These are phyloP conservation scores for Phialophora verrucosa DNA, from an alignment of 2,329 filamentous ascomycete genomes.

Conservation along the genomic window DNA sequence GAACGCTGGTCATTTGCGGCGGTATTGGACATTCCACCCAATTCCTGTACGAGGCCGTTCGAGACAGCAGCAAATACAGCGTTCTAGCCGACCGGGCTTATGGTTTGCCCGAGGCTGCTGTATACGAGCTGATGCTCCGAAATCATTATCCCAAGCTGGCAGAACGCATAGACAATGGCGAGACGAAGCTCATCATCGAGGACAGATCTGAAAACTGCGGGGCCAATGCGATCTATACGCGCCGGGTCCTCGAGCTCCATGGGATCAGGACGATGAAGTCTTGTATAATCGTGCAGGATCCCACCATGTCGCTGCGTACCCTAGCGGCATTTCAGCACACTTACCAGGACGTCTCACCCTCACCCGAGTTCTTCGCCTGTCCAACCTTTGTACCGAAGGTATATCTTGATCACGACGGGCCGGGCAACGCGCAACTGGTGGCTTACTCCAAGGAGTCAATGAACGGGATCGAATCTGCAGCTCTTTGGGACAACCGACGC, in stretches of 20 bases:
- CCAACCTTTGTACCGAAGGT: conserved; percentile 44
- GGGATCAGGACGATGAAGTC: conserved; percentile 39
- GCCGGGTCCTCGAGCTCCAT: conserved; percentile 45
- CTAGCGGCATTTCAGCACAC: conserved; percentile 50
- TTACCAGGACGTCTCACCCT: conserved; percentile 40
- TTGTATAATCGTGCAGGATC: conserved; percentile 52
- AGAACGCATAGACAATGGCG: conserved; percentile 36
- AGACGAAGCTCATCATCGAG: conserved; percentile 49
- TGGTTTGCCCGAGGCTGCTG: conserved; percentile 49
- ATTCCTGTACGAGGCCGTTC: conserved; percentile 51
- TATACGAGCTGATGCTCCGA: conserved; percentile 47
- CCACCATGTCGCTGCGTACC: conserved; percentile 54
- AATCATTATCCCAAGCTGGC: conserved; percentile 35
- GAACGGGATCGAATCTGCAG: conserved; percentile 18
- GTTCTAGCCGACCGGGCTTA: conserved; percentile 41
- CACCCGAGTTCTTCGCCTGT: conserved; percentile 42
- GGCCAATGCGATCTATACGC: conserved; percentile 50
- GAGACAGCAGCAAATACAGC: conserved; percentile 42
- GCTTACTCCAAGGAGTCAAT: background rate
- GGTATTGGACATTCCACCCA: conserved; percentile 55
- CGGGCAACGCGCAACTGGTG: background rate
- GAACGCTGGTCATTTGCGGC: conserved; percentile 51
- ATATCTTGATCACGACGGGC: background rate
- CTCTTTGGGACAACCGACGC: conserved; percentile 48
- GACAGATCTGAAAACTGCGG: conserved; percentile 56